phyloP scores from a whole-genome alignment of 495 filamentous ascomycete genomes.

The Cercophora sp. region DNA sequence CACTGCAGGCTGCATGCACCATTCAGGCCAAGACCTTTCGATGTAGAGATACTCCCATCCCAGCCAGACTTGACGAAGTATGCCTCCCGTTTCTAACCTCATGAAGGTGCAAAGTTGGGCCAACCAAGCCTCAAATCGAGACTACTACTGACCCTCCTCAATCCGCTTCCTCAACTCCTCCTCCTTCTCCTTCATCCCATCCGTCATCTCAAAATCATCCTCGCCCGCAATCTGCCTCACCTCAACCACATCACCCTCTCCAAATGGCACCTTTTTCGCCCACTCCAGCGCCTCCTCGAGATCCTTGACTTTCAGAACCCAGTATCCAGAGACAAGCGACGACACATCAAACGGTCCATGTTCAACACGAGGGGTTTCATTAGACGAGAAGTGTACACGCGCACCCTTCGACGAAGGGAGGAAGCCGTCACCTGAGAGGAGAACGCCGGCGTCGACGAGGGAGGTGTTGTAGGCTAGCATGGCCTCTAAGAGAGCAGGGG shows the following conservation, averaged over 20 bases:
- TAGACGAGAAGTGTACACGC: slow-evolving; percentile 11
- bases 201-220: slow-evolving; percentile 19
- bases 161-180: neutral
- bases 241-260: slow-evolving; percentile 9
- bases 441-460: neutral
- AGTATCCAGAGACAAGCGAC: slow-evolving; percentile 12
- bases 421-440: slow-evolving; percentile 12
- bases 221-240: slow-evolving; percentile 11
- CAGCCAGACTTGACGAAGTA: too few relatives aligned
- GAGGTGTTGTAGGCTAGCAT: neutral
- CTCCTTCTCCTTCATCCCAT: slow-evolving; percentile 1
- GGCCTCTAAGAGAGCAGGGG: neutral
- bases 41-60: too few relatives aligned
- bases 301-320: slow-evolving; percentile 18
- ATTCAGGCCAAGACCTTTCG: too few relatives aligned
- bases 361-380: neutral
- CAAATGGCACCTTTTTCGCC: slow-evolving; percentile 15
- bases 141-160: neutral
- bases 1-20: too few relatives aligned
- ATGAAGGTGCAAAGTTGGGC: too few relatives aligned
- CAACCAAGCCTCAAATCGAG: too few relatives aligned
- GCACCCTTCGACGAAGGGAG: slow-evolving; percentile 7
- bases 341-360: slow-evolving; percentile 11
- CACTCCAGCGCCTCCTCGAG: slow-evolving; percentile 15
- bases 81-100: too few relatives aligned